These are phyloP conservation scores for Centella asiatica DNA, from an alignment of 129 eudicot species.

Conservation along the genomic window DNA sequence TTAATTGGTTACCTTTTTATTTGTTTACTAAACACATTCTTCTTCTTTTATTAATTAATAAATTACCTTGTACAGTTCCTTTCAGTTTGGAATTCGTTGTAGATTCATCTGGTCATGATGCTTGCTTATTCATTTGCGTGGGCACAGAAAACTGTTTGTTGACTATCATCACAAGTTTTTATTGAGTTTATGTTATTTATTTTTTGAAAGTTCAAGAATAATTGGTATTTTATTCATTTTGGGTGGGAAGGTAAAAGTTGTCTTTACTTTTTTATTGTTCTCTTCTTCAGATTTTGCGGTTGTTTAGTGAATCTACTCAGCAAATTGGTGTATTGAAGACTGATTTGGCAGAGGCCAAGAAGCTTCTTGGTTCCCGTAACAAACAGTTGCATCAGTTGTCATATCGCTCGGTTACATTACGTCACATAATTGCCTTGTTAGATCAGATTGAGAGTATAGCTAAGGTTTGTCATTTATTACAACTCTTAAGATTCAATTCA, in stretches of 20 bases:
- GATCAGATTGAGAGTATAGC: slow-evolving; percentile 96
- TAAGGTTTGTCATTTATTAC: slow-evolving; percentile 42
- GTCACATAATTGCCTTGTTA: slow-evolving; percentile 86
- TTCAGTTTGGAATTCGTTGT: too few species aligned
- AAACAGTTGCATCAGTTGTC: slow-evolving; percentile 95
- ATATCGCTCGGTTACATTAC: slow-evolving; percentile 94
- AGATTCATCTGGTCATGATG: not conserved
- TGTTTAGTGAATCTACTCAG: slow-evolving; percentile 91
- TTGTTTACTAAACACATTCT: too few species aligned
- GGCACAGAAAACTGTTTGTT: not conserved
- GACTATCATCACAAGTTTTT: not conserved
- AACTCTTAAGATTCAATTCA: not conserved
- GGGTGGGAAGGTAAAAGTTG: not conserved
- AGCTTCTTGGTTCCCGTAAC: slow-evolving; percentile 79
- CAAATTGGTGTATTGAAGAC: slow-evolving; percentile 63
- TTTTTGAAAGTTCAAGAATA: too few species aligned
- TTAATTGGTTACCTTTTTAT: too few species aligned
- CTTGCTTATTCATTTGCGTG: not conserved
- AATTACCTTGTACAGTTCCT: too few species aligned
- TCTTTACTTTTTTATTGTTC: not conserved
- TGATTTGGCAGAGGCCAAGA: slow-evolving; percentile 86
- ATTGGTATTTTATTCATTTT: too few species aligned
- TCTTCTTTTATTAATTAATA: too few species aligned
- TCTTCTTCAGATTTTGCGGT: slow-evolving; percentile 67
- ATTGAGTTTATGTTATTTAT: too few species aligned